These are phyloP conservation scores for Penicillium sp. DNA, from an alignment of 2,329 filamentous ascomycete genomes.

Conservation along the genomic window DNA sequence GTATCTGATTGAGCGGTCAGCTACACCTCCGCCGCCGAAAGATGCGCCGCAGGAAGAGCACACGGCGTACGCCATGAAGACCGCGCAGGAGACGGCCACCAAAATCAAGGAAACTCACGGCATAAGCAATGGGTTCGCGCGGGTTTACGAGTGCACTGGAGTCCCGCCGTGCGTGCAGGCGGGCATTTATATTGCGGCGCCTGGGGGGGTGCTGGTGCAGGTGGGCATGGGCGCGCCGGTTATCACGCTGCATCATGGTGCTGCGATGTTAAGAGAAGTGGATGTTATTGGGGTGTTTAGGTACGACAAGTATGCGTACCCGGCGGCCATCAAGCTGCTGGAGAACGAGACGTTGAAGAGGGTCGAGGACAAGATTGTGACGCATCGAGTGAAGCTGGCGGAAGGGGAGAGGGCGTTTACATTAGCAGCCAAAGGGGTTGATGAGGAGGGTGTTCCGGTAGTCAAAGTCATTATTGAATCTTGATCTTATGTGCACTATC, in stretches of 20 bases:
- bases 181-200: constrained; percentile 42
- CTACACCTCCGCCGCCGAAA: constrained; percentile 27
- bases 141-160: constrained; percentile 46
- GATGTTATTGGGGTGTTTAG: constrained; percentile 57
- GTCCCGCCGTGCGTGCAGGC: constrained; percentile 43
- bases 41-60: constrained; percentile 31
- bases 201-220: constrained; percentile 52
- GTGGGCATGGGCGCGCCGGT: constrained; percentile 56
- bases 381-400: constrained; percentile 47
- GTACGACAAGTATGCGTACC: constrained; percentile 52
- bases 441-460: constrained; percentile 50
- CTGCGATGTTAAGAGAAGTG: constrained; percentile 53
- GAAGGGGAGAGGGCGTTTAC: constrained; percentile 49
- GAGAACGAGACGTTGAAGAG: constrained; percentile 47
- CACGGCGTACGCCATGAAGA: constrained; percentile 30
- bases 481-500: too few species aligned
- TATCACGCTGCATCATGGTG: constrained; percentile 52
- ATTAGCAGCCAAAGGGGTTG: constrained; percentile 48
- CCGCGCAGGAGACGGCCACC: constrained; percentile 33
- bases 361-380: constrained; percentile 50
- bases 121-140: constrained; percentile 34
- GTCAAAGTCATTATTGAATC: constrained; percentile 52
- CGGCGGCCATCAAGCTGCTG: constrained; percentile 51
- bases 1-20: constrained; percentile 31
- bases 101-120: constrained; percentile 25